Percentiles rank a stretch among this genome's conserved stretches.
These are phyloP conservation scores for Fusarium compactum DNA, from an alignment of 2,329 filamentous ascomycete genomes.

Conservation along the genomic window DNA sequence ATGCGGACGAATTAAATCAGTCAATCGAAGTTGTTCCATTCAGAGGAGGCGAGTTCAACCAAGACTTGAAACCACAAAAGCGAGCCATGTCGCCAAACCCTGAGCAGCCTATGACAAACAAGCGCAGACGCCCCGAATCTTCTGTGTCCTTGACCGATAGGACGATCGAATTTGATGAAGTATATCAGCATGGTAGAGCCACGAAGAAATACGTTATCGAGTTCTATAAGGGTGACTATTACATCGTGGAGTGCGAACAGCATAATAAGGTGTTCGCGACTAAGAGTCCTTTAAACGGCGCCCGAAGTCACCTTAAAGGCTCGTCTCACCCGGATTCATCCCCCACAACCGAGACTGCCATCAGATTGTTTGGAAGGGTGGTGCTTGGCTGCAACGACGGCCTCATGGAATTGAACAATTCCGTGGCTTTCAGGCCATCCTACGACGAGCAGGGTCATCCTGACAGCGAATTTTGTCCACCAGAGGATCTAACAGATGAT, in stretches of 20 bases:
- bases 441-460: background rate
- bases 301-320: conserved; percentile 1
- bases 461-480: fast-evolving
- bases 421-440: background rate
- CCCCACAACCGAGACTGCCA: background rate
- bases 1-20: background rate
- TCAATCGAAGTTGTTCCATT: background rate
- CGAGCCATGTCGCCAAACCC: background rate
- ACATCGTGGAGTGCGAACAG: conserved; percentile 21
- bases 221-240: background rate
- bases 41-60: background rate
- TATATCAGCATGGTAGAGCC: conserved; percentile 24
- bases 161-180: conserved; percentile 4
- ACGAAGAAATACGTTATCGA: conserved; percentile 1
- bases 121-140: background rate
- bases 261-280: background rate
- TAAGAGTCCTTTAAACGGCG: background rate
- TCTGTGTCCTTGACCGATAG: background rate
- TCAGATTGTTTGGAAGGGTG: conserved; percentile 7
- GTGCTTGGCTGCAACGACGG: conserved; percentile 1
- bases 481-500: background rate
- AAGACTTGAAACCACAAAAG: background rate
- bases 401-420: background rate
- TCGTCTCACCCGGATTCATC: background rate
- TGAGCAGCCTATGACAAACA: background rate